phyloP scores from a whole-genome alignment of 208 protist species.

The Trypanosoma conorhini region DNA sequence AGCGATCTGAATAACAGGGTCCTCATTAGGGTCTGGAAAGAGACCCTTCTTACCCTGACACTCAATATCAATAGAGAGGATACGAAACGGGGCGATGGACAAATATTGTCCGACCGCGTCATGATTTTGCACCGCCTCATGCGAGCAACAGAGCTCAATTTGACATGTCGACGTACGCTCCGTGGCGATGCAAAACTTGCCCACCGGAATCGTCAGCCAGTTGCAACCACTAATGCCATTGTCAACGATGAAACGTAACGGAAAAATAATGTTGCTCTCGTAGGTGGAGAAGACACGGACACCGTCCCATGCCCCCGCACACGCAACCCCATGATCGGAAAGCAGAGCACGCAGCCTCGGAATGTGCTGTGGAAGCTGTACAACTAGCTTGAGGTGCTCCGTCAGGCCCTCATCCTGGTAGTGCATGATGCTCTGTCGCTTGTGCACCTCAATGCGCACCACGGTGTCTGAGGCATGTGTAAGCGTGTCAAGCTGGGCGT shows the following conservation, averaged over 20 bases:
- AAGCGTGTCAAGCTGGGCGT: conserved; percentile 61
- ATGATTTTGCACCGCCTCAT: conserved; percentile 85
- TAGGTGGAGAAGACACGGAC: conserved; percentile 94
- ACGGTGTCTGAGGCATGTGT: conserved; percentile 68
- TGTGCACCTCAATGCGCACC: conserved; percentile 79
- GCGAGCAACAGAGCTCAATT: conserved; percentile 93
- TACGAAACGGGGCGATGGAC: conserved; percentile 97
- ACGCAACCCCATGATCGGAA: conserved; percentile 71
- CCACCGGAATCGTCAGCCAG: conserved; percentile 92
- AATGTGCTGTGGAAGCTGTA: conserved; percentile 91
- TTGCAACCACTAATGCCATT: conserved; percentile 94
- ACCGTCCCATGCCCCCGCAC: conserved; percentile 72
- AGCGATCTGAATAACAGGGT: conserved; percentile 99
- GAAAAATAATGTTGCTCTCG: conserved; percentile 99
- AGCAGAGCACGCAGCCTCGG: conserved; percentile 83
- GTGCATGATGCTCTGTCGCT: conserved; percentile 79
- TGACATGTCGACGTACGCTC: conserved; percentile 82
- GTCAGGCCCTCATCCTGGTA: conserved; percentile 53
- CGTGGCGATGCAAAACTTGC: conserved; percentile 42
- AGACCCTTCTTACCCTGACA: conserved; percentile 97
- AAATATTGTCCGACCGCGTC: conserved; percentile 92
- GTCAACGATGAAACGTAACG: conserved; percentile 99
- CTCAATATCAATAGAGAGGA: conserved; percentile 99
- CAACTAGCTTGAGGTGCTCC: conserved; percentile 84
- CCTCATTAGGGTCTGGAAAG: conserved; percentile 98